Percentiles rank a stretch among this genome's conserved stretches.
phyloP scores from a whole-genome alignment of 169 alveolate genomes.

The Plasmodium vinckei region DNA sequence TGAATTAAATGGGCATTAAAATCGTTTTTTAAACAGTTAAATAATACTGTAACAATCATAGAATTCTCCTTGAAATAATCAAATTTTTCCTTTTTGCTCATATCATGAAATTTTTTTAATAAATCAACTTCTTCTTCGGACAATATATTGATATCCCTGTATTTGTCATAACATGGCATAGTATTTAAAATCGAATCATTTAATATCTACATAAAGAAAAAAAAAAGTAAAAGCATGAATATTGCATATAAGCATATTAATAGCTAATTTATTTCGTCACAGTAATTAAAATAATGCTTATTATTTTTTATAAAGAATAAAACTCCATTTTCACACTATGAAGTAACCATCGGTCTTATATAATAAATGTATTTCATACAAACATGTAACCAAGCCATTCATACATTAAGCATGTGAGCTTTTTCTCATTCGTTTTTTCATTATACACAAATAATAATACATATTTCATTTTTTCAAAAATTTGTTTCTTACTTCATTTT shows the following conservation, averaged over 20 bases:
- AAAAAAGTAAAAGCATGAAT: not conserved
- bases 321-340: too few relatives aligned
- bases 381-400: too few relatives aligned
- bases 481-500: constrained; percentile 47
- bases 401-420: not conserved
- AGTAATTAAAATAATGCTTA: too few relatives aligned
- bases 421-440: not conserved
- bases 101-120: constrained; percentile 75
- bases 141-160: constrained; percentile 72
- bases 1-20: constrained; percentile 74
- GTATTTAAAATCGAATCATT: constrained; percentile 76
- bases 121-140: constrained; percentile 73
- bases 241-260: not conserved
- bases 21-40: constrained; percentile 71
- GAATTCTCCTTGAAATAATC: constrained; percentile 63
- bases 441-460: not conserved
- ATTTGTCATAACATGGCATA: constrained; percentile 77
- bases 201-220: constrained; percentile 27
- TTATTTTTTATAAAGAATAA: too few relatives aligned
- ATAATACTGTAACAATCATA: constrained; percentile 45
- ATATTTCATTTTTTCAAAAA: not conserved
- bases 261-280: too few relatives aligned
- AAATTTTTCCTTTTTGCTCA: constrained; percentile 72
- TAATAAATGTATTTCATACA: too few relatives aligned
- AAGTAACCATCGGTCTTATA: too few relatives aligned